Evolutionary conservation across 2,329 filamentous ascomycete genomes (phyloP).

Genomic region (Claviceps sp.): DNA sequence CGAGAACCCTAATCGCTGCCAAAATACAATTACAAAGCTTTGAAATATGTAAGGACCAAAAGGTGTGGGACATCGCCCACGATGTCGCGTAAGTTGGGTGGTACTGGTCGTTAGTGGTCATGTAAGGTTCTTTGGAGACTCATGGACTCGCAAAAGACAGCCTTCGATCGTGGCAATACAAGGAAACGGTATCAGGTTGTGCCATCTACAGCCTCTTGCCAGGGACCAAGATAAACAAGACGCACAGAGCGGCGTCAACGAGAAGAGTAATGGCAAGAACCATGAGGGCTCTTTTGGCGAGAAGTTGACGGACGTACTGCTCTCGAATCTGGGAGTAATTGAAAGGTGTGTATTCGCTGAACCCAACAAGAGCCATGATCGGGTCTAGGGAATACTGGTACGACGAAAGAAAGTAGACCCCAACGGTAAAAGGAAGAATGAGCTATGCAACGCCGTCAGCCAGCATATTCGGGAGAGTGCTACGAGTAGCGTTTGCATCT

Average conservation of each 20-base stretch:
- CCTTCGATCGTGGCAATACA: not conserved
- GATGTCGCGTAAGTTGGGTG: not conserved
- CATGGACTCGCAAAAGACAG: not conserved
- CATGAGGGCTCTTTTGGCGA: slow-evolving; percentile 72
- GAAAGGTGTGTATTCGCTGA: slow-evolving; percentile 94
- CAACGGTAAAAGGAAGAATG: slow-evolving; percentile 83
- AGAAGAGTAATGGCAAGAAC: slow-evolving; percentile 63
- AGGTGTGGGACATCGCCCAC: not conserved
- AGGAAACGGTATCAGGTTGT: not conserved
- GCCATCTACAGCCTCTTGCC: slow-evolving; percentile 57
- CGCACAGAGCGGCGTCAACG: slow-evolving; percentile 67
- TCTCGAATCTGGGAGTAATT: slow-evolving; percentile 80
- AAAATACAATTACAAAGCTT: not conserved
- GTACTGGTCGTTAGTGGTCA: slow-evolving; percentile 5
- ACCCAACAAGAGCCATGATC: slow-evolving; percentile 73
- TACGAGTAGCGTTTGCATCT: not conserved
- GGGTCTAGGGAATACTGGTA: slow-evolving; percentile 96
- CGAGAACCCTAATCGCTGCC: not conserved
- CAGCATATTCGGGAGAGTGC: slow-evolving; percentile 5
- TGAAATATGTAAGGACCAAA: not conserved
- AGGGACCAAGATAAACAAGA: slow-evolving; percentile 90
- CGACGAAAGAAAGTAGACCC: slow-evolving; percentile 75
- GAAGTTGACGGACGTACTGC: slow-evolving; percentile 75
- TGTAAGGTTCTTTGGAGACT: not conserved
- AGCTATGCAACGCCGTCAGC: slow-evolving; percentile 23